Conservation (phyloP, 352 stramenopile species). For the Pythium rishiriense region DNA sequence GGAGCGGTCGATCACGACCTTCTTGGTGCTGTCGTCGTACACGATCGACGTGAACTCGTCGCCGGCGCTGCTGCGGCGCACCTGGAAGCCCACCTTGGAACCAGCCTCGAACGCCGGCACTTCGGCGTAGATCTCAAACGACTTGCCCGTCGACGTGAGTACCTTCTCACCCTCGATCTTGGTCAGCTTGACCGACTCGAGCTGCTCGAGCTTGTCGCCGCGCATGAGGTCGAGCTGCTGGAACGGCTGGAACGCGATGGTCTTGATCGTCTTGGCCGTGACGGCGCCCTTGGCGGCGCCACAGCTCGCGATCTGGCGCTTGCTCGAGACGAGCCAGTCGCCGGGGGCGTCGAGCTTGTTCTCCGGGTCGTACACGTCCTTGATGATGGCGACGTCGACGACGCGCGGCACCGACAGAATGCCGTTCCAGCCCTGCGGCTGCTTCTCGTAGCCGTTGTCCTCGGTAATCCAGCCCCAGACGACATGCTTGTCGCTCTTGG, state of each 20-base stretch:
- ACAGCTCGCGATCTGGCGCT: conserved; percentile 31
- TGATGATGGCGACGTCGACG: conserved; percentile 50
- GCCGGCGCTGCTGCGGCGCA: conserved; percentile 43
- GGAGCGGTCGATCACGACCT: conserved; percentile 56
- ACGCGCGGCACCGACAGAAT: conserved; percentile 61
- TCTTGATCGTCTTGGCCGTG: conserved; percentile 70
- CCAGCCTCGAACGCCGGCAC: conserved; percentile 44
- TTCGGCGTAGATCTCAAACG: conserved; percentile 56
- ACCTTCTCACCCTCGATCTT: conserved; percentile 31
- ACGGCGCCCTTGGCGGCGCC: conserved; percentile 21
- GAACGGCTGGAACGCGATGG: conserved; percentile 47
- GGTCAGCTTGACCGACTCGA: conserved; percentile 30
- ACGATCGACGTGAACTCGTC: conserved; percentile 60
- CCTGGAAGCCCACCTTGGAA: conserved; percentile 55
- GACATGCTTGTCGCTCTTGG: conserved; percentile 51
- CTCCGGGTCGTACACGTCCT: conserved; percentile 51
- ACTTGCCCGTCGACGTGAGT: conserved; percentile 45
- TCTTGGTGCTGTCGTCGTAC: conserved; percentile 64
- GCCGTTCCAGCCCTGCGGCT: conserved; percentile 70
- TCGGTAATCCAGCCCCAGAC: conserved; percentile 68
- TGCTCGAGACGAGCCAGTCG: conserved; percentile 60
- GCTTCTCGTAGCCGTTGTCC: conserved; percentile 44
- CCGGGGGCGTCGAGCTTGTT: conserved; percentile 45
- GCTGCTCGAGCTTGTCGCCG: conserved; percentile 38
- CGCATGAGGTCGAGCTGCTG: conserved; percentile 50